Percentiles rank a stretch among this genome's conserved stretches.
Conservation (phyloP, 768 basidiomycete genomes). For the Hypholoma fasciculare region DNA sequence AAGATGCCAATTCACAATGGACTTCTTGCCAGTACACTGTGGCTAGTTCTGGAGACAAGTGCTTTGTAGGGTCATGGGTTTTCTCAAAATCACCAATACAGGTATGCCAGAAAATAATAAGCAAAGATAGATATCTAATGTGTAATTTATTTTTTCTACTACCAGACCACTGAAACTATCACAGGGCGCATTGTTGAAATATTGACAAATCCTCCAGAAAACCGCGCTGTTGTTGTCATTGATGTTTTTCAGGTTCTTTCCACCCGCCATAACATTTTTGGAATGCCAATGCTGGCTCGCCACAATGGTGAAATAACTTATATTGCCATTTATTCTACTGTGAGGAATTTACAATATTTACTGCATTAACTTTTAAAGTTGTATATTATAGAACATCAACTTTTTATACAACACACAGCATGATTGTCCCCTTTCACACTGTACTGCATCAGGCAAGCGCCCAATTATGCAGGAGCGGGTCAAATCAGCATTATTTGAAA, state of each 20-base stretch:
- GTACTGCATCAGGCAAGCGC: conserved; percentile 11
- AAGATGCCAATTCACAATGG: too few relatives aligned
- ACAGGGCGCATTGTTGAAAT: background rate
- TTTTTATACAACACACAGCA: conserved; percentile 20
- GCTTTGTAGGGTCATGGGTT: too few relatives aligned
- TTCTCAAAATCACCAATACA: too few relatives aligned
- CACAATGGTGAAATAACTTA: background rate
- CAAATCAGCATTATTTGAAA: background rate
- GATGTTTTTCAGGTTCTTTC: background rate
- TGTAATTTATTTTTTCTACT: background rate
- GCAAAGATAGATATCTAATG: background rate
- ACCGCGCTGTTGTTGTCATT: background rate
- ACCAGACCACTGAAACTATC: background rate
- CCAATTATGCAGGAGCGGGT: conserved; percentile 8
- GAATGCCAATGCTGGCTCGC: background rate
- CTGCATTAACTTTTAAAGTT: too few relatives aligned
- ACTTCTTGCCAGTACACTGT: too few relatives aligned
- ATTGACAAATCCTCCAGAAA: background rate
- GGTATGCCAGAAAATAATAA: background rate
- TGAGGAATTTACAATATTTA: background rate
- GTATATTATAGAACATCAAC: too few relatives aligned
- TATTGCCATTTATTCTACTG: background rate
- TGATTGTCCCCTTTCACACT: conserved; percentile 15
- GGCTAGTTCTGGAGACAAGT: too few relatives aligned
- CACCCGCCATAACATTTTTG: background rate